Percentiles rank a stretch among this genome's conserved stretches.
Conservation (phyloP, 2,329 filamentous ascomycete genomes). For the Penicillium vulpinum region DNA sequence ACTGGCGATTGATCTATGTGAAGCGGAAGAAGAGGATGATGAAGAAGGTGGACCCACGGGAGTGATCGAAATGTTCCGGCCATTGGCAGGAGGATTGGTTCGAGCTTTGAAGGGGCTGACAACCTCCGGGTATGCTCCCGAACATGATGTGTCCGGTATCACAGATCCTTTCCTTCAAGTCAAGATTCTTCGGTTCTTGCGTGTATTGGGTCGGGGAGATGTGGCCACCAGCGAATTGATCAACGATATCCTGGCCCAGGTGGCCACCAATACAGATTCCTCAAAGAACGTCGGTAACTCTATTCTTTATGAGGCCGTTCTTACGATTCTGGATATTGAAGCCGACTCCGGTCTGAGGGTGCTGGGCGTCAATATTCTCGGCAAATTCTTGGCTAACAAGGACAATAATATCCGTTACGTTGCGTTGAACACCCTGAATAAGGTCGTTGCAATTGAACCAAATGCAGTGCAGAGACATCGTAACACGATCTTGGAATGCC, state of each 20-base stretch:
- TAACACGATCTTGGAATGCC: conserved; percentile 94
- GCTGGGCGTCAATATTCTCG: conserved; percentile 94
- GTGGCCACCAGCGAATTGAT: conserved; percentile 89
- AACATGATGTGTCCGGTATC: conserved; percentile 97
- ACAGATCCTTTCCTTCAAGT: conserved; percentile 97
- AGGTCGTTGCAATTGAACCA: conserved; percentile 95
- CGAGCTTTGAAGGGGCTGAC: conserved; percentile 89
- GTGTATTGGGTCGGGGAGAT: conserved; percentile 85
- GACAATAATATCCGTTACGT: conserved; percentile 99
- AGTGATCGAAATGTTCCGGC: conserved; percentile 86
- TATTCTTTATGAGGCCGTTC: conserved; percentile 94
- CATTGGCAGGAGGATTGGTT: conserved; percentile 79
- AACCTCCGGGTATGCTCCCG: conserved; percentile 92
- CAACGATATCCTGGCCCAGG: conserved; percentile 96
- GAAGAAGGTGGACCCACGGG: conserved; percentile 86
- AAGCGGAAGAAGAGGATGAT: conserved; percentile 88
- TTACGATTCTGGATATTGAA: conserved; percentile 96
- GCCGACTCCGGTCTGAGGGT: conserved; percentile 93
- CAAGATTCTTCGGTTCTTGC: conserved; percentile 84
- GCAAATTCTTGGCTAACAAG: conserved; percentile 96
- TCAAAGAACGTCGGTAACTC: conserved; percentile 99
- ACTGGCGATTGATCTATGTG: conserved; percentile 85
- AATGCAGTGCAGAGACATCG: conserved; percentile 96
- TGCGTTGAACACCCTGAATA: conserved; percentile 93
- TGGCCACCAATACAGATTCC: conserved; percentile 96